These are phyloP conservation scores for Veloboletus limbatus DNA, from an alignment of 1,284 basidiomycete species.

Conservation along the genomic window DNA sequence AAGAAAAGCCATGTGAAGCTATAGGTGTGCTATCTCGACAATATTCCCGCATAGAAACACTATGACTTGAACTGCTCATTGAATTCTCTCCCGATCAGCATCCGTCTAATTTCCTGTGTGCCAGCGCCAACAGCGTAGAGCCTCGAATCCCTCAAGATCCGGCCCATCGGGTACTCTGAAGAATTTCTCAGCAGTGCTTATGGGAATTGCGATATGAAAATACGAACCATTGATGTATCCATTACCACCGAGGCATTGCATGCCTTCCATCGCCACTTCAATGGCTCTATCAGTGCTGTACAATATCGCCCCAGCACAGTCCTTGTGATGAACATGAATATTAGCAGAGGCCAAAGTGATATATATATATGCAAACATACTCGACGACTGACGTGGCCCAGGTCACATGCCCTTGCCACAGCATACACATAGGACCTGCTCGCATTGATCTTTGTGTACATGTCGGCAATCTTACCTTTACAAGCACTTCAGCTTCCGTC, in stretches of 20 bases:
- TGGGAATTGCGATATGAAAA: background rate
- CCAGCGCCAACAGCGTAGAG: conserved; percentile 91
- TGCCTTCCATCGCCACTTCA: conserved; percentile 87
- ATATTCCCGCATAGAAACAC: background rate
- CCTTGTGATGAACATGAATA: conserved; percentile 44
- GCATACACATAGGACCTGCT: conserved; percentile 91
- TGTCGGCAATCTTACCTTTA: conserved; percentile 80
- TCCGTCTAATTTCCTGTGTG: conserved; percentile 87
- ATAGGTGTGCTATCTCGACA: conserved; percentile 2
- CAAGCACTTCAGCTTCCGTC: background rate
- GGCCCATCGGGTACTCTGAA: conserved; percentile 83
- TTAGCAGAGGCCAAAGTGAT: conserved; percentile 11
- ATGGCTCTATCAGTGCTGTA: conserved; percentile 89
- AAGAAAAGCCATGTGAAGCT: background rate
- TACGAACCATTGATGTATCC: conserved; percentile 84
- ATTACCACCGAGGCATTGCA: conserved; percentile 91
- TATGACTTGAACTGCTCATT: conserved; percentile 61
- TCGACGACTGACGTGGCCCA: conserved; percentile 75
- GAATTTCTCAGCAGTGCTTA: background rate
- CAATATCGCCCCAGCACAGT: conserved; percentile 89
- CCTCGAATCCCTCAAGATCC: conserved; percentile 80
- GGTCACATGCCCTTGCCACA: conserved; percentile 86
- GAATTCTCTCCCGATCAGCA: conserved; percentile 89
- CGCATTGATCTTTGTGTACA: conserved; percentile 93
- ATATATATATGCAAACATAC: conserved; percentile 54